phyloP scores from a whole-genome alignment of 306 rosid genomes.

The Corylus americana region DNA sequence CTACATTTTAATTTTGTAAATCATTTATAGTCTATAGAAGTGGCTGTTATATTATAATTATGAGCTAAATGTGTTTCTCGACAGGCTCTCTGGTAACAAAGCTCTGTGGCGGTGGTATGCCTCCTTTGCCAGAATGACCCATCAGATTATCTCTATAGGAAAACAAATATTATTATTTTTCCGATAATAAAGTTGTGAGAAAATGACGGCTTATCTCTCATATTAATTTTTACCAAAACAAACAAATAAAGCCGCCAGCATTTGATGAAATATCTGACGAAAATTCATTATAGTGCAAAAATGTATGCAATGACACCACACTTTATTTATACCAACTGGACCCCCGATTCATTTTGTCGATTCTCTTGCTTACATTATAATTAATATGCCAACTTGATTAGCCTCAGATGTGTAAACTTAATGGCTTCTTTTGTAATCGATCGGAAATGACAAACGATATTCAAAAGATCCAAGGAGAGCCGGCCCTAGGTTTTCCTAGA shows the following conservation, averaged over 20 bases:
- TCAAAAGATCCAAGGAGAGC: neutral
- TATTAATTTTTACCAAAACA: constrained; percentile 4
- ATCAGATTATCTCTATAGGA: neutral
- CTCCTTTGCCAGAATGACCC: constrained; percentile 73
- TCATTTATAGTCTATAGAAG: neutral
- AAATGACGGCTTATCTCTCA: constrained; percentile 50
- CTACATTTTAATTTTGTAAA: neutral
- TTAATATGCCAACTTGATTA: neutral
- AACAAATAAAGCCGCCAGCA: neutral
- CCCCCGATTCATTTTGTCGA: neutral
- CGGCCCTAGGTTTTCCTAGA: too few species aligned
- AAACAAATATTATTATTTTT: too few species aligned
- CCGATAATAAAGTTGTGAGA: constrained; percentile 54
- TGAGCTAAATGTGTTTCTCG: constrained; percentile 3
- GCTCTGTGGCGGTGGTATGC: constrained; percentile 64
- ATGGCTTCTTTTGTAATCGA: neutral
- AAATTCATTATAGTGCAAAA: constrained; percentile 2
- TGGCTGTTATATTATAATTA: neutral
- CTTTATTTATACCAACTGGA: constrained; percentile 1
- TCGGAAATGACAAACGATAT: neutral
- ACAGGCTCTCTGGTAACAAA: constrained; percentile 77
- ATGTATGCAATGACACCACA: constrained; percentile 8
- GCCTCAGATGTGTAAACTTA: neutral
- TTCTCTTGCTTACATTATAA: neutral
- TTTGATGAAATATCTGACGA: constrained; percentile 15